phyloP scores from a whole-genome alignment of 495 filamentous ascomycete species.

The Talaromyces nanjingensis region DNA sequence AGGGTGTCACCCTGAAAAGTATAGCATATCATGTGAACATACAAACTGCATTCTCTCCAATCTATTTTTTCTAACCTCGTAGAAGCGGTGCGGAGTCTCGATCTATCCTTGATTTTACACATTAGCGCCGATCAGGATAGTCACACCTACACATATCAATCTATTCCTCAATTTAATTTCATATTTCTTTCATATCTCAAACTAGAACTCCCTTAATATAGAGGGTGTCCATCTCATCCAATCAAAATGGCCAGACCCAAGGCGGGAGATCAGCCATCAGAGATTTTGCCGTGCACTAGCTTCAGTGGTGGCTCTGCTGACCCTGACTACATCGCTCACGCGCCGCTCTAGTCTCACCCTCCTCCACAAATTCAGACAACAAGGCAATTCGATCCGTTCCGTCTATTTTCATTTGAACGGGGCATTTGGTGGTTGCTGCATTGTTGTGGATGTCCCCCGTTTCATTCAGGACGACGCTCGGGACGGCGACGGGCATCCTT shows the following conservation, averaged over 20 bases:
- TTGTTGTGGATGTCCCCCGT: conserved; percentile 3
- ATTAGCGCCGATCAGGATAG: background rate
- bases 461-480: conserved; percentile 3
- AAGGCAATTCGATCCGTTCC: background rate
- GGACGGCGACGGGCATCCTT: conserved; percentile 5
- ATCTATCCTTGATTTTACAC: background rate
- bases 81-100: background rate
- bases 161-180: background rate
- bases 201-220: too few species aligned
- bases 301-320: conserved; percentile 13
- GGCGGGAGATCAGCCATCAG: conserved; percentile 4
- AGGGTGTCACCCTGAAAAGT: background rate
- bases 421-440: background rate
- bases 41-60: background rate
- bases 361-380: background rate
- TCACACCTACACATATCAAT: background rate
- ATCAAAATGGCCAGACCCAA: background rate
- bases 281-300: background rate
- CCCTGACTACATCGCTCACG: conserved; percentile 2
- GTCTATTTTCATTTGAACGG: background rate
- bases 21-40: background rate
- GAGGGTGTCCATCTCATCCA: background rate
- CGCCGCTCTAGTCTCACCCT: conserved; percentile 2
- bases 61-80: background rate
- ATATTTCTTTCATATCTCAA: too few species aligned